These are phyloP conservation scores for Dichomitus squalens DNA, from an alignment of 1,284 basidiomycete genomes.

Conservation along the genomic window DNA sequence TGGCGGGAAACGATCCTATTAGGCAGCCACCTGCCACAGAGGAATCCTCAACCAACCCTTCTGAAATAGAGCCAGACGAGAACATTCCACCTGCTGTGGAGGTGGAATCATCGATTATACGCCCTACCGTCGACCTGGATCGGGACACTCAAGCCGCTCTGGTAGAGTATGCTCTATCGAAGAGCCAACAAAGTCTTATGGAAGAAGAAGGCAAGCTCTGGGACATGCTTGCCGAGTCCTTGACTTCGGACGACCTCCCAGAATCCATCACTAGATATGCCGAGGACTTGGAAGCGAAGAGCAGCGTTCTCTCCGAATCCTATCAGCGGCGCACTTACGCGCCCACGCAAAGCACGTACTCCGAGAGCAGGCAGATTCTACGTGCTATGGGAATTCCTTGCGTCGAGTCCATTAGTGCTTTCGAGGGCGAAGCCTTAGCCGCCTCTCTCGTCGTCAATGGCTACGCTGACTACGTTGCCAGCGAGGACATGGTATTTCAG, in stretches of 20 bases:
- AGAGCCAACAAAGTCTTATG: slow-evolving; percentile 61
- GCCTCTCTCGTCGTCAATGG: slow-evolving; percentile 73
- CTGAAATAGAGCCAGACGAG: too few species aligned
- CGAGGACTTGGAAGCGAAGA: slow-evolving; percentile 46
- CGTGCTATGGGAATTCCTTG: slow-evolving; percentile 78
- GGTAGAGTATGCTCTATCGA: slow-evolving; percentile 59
- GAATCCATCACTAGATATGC: slow-evolving; percentile 30
- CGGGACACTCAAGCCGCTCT: slow-evolving; percentile 31
- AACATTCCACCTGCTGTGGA: background rate
- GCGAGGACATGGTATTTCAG: slow-evolving; percentile 75
- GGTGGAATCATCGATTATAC: background rate
- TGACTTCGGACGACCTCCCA: slow-evolving; percentile 10
- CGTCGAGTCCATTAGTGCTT: slow-evolving; percentile 64
- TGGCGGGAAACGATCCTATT: background rate
- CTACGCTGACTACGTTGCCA: slow-evolving; percentile 81
- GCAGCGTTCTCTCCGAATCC: slow-evolving; percentile 57
- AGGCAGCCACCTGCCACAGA: background rate
- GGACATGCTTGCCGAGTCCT: slow-evolving; percentile 41
- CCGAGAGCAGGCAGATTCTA: slow-evolving; percentile 65
- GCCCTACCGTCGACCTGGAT: background rate
- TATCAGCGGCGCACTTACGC: slow-evolving; percentile 61
- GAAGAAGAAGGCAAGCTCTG: slow-evolving; percentile 67
- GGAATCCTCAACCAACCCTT: background rate
- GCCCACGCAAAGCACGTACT: slow-evolving; percentile 63
- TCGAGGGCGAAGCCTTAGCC: slow-evolving; percentile 85